Evolutionary conservation across 805 yeast species (phyloP).

Genomic region (Diddensiella santjacobensis): DNA sequence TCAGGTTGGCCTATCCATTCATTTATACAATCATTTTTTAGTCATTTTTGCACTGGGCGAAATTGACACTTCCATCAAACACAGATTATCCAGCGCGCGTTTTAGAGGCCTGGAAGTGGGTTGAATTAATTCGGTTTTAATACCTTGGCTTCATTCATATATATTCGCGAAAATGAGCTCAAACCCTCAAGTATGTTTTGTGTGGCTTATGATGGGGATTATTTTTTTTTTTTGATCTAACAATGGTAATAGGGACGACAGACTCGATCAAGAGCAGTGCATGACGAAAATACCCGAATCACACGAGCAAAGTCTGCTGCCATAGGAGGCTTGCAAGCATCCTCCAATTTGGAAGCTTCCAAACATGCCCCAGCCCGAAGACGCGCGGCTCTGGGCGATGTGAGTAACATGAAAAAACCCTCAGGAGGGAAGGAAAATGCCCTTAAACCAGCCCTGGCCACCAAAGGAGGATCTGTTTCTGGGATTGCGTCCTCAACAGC

Average conservation of each 20-base stretch:
- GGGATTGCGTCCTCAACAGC: neutral
- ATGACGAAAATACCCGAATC: constrained; percentile 6
- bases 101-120: too few species aligned
- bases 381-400: constrained; percentile 35
- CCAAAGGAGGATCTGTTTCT: neutral
- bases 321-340: constrained; percentile 10
- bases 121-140: too few species aligned
- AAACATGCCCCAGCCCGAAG: constrained; percentile 21
- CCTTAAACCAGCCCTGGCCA: neutral
- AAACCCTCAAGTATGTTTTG: neutral
- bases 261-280: constrained; percentile 9
- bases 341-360: constrained; percentile 4
- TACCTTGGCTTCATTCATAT: neutral
- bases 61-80: too few species aligned
- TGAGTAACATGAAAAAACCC: constrained; percentile 30
- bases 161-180: neutral
- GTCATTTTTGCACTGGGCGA: neutral
- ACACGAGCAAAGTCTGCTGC: constrained; percentile 21
- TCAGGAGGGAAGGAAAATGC: neutral
- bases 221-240: too few species aligned
- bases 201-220: neutral
- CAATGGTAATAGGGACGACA: constrained; percentile 1
- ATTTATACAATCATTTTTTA: too few species aligned
- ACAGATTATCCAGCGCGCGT: too few species aligned
- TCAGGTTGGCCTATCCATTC: too few species aligned